Percentiles rank a stretch among this genome's conserved stretches.
phyloP scores from a whole-genome alignment of 352 stramenopile species.

The Phytopythium sindhum region DNA sequence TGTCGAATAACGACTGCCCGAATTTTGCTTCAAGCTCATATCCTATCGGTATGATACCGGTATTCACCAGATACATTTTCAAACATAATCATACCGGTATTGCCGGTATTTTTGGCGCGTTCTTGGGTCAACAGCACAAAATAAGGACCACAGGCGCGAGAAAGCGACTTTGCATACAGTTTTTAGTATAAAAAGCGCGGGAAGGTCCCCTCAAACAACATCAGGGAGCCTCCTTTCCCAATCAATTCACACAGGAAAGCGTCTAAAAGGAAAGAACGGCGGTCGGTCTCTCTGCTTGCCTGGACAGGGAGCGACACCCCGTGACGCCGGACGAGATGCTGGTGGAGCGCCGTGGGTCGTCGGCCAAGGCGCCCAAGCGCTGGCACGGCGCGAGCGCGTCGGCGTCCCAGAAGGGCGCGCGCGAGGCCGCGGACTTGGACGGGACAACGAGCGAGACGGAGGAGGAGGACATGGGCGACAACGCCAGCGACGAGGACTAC shows the following conservation, averaged over 20 bases:
- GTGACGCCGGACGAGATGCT: conserved; percentile 7
- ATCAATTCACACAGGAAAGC: no score
- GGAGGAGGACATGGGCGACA: conserved; percentile 23
- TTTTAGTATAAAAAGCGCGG: neutral
- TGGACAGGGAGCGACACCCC: no score
- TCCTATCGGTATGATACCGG: neutral
- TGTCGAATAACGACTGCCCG: no score
- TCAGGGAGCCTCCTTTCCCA: no score
- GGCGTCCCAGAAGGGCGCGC: conserved; percentile 11
- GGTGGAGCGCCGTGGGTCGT: conserved; percentile 13
- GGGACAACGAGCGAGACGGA: conserved; percentile 30
- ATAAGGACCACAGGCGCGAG: neutral
- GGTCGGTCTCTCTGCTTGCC: no score
- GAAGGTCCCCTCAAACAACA: neutral
- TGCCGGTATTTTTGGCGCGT: neutral
- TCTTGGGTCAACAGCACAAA: no score
- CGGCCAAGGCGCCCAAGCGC: conserved; percentile 25
- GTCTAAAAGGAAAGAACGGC: neutral
- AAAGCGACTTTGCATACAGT: neutral
- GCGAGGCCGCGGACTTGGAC: conserved; percentile 8
- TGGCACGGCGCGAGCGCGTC: conserved; percentile 11
- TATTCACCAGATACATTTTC: neutral
- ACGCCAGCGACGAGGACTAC: conserved; percentile 11
- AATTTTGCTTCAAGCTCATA: no score
- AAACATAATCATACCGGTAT: neutral